Conservation (phyloP, 2,329 filamentous ascomycete genomes). For the Aureobasidium subglaciale region DNA sequence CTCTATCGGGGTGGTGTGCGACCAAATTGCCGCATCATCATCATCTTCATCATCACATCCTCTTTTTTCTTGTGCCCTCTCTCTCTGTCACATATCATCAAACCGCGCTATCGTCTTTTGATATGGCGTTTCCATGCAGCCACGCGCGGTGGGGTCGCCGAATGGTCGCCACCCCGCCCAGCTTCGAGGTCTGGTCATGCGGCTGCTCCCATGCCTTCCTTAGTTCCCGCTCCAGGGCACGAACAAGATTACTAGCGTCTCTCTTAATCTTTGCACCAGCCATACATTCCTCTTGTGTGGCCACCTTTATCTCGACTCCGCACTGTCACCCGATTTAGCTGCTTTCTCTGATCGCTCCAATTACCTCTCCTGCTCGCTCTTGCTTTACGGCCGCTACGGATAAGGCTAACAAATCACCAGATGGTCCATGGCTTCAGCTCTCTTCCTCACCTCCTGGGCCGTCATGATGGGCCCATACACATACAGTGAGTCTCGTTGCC, state of each 20-base stretch:
- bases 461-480: constrained; percentile 85
- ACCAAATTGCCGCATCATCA: constrained; percentile 10
- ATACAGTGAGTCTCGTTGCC: constrained; percentile 48
- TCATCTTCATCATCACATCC: background rate
- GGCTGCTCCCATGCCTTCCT: constrained; percentile 19
- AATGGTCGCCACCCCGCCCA: constrained; percentile 7
- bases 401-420: constrained; percentile 47
- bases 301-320: constrained; percentile 7
- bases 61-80: background rate
- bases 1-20: constrained; percentile 2
- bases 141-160: constrained; percentile 12
- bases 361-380: constrained; percentile 13
- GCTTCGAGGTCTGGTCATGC: constrained; percentile 18
- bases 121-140: constrained; percentile 10
- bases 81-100: background rate
- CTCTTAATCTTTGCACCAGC: constrained; percentile 9
- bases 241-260: constrained; percentile 14
- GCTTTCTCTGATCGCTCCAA: constrained; percentile 8
- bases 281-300: constrained; percentile 14
- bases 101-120: background rate
- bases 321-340: constrained; percentile 14
- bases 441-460: constrained; percentile 89
- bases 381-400: constrained; percentile 14
- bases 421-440: constrained; percentile 86
- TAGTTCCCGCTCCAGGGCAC: constrained; percentile 17